Conservation (phyloP, 2,329 filamentous ascomycete genomes). For the Colletotrichum orbiculare region DNA sequence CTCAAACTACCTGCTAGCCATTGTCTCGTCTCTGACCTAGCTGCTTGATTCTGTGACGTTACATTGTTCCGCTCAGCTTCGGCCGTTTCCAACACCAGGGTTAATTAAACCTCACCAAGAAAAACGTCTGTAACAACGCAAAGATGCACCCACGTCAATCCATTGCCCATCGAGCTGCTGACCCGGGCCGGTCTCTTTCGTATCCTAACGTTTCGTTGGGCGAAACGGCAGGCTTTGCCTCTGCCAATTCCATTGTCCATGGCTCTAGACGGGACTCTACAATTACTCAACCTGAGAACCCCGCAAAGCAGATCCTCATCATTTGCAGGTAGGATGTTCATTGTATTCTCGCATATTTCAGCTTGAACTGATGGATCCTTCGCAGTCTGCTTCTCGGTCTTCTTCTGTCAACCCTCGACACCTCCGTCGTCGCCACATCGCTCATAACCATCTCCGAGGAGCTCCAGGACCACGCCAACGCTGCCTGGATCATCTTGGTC, state of each 20-base stretch:
- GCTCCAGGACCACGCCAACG: constrained; percentile 61
- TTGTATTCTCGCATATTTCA: neutral
- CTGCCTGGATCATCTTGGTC: constrained; percentile 65
- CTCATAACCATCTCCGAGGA: constrained; percentile 67
- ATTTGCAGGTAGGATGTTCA: constrained; percentile 47
- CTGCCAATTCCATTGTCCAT: neutral
- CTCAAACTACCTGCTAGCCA: no score
- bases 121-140: no score
- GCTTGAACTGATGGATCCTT: constrained; percentile 9
- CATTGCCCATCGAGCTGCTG: no score
- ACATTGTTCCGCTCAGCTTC: no score
- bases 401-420: constrained; percentile 67
- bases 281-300: no score
- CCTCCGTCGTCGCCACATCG: constrained; percentile 68
- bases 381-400: constrained; percentile 56
- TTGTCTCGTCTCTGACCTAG: no score
- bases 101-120: no score
- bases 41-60: no score
- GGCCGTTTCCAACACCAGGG: no score
- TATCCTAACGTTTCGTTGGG: constrained; percentile 42
- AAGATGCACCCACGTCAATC: no score
- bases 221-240: constrained; percentile 38
- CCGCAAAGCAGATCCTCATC: constrained; percentile 45
- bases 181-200: constrained; percentile 22
- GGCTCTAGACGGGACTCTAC: no score